These are phyloP conservation scores for Cyberlindnera veronae DNA, from an alignment of 805 yeast species.

Conservation along the genomic window DNA sequence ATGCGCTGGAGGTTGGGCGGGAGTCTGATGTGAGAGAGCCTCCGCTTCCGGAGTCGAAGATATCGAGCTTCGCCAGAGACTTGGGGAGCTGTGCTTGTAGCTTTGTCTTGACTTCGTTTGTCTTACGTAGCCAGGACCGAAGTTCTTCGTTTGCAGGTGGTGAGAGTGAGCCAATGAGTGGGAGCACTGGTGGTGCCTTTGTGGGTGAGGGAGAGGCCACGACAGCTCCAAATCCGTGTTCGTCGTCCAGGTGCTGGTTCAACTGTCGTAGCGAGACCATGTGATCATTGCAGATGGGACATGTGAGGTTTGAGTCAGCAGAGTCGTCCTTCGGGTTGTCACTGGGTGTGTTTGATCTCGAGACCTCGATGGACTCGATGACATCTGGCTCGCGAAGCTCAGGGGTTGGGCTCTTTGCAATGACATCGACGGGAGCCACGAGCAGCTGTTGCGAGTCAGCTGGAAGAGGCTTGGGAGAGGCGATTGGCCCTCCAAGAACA, in stretches of 20 bases:
- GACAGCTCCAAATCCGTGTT: constrained; percentile 40
- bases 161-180: too few relatives aligned
- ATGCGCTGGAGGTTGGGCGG: constrained; percentile 10
- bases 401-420: too few relatives aligned
- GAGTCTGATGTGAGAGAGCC: constrained; percentile 16
- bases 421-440: too few relatives aligned
- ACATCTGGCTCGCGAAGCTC: constrained; percentile 11
- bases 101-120: constrained; percentile 37
- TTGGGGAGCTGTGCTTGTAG: constrained; percentile 33
- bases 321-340: constrained; percentile 1
- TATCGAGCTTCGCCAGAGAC: constrained; percentile 43
- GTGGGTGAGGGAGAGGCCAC: constrained; percentile 6
- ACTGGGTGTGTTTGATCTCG: background rate
- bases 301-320: constrained; percentile 26
- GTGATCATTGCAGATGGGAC: constrained; percentile 69
- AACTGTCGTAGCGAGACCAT: constrained; percentile 54
- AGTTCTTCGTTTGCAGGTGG: too few relatives aligned
- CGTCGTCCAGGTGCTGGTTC: constrained; percentile 70
- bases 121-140: constrained; percentile 41
- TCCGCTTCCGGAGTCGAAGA: constrained; percentile 39
- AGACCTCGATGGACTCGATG: constrained; percentile 14
- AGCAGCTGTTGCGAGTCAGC: too few relatives aligned
- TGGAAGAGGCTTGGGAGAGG: too few relatives aligned
- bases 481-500: too few relatives aligned
- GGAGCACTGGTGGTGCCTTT: constrained; percentile 24